A percentile compares a stretch with the other conserved stretches of the same genome.
Conservation (phyloP, 1,139 yeast genomes). For the Debaryomycetaceae sp. region DNA sequence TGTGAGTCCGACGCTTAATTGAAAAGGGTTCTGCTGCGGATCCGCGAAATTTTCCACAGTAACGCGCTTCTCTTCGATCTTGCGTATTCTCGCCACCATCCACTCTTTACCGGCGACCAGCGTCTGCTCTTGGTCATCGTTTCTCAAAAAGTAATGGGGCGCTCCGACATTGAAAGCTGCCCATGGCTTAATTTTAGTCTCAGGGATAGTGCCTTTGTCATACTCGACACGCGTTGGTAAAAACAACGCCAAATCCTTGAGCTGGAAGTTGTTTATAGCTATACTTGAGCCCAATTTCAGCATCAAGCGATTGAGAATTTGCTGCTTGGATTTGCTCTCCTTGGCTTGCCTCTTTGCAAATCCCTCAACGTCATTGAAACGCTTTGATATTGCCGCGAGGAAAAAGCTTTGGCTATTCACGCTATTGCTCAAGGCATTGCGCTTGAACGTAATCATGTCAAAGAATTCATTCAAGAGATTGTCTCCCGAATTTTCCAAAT, state of each 20-base stretch:
- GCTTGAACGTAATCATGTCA: constrained; percentile 19
- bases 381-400: constrained; percentile 54
- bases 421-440: constrained; percentile 23
- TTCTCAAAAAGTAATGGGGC: constrained; percentile 60
- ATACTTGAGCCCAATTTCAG: constrained; percentile 39
- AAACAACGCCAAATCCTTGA: constrained; percentile 70
- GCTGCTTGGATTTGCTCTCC: constrained; percentile 50
- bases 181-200: constrained; percentile 49
- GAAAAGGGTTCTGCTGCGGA: constrained; percentile 34
- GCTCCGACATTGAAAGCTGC: constrained; percentile 79
- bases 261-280: constrained; percentile 52
- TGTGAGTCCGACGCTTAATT: constrained; percentile 32
- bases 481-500: constrained; percentile 10
- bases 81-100: constrained; percentile 54
- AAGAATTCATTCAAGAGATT: constrained; percentile 17
- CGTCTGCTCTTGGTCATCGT: constrained; percentile 6
- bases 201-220: constrained; percentile 17
- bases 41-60: constrained; percentile 23
- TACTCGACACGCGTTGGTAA: constrained; percentile 50
- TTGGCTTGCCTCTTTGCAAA: constrained; percentile 77
- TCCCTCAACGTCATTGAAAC: constrained; percentile 87
- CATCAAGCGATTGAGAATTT: constrained; percentile 26
- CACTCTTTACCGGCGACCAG: constrained; percentile 38
- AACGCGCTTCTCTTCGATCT: constrained; percentile 37
- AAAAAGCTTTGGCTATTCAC: constrained; percentile 26